Evolutionary conservation across 2,329 filamentous ascomycete genomes (phyloP), one percentile per base, ranked within the genome.

Genomic region (Diplodia sapinea): DNA sequence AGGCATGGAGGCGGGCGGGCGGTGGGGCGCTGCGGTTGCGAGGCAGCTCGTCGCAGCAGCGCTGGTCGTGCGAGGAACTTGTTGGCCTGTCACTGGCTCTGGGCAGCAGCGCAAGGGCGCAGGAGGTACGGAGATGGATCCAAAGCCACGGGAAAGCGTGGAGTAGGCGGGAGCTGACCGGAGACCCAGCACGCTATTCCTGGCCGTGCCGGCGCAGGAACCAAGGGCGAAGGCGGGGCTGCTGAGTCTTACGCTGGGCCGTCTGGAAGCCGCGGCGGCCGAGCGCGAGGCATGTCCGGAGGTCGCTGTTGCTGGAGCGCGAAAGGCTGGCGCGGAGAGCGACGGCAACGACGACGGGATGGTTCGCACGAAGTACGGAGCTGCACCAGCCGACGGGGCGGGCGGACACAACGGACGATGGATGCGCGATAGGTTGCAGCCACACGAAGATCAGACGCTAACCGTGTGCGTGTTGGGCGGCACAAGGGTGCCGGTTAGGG

Each of bases 161-260:
- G 57, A 50, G 57, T 47, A 29, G 51, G 56, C 23, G 13, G 56
- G 7, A 47, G 56, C 38, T 36, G 15, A 59, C 43, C 56, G 56
- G 15, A 36, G 20, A 9, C 56, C 56, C 23, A 61, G 49, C 23
- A n/a, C n/a, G 57, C 40, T 61, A 40, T 17, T 9, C 57, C 31
- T 40, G 47, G 57, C 57, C 57, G 36, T 38, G 36, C 36, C 15
- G 57, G 57, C 57, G 40, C 57, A 49, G 57, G 57, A 61, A 61
- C 57, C 57, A 49, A 61, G 57, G 57, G 57, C 40, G 43, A 47
- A n/a, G 43, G 43, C 47, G 59, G 59, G 57, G 57, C 38, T 61
- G 57, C 57, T 61, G 57, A 61, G 57, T 61, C 57, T 40, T 15
- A 43, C 23, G n/a, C 33, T 6, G 9, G 55, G 6, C 31, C 31